These are phyloP conservation scores for Hygrocybe punicea DNA, from an alignment of 768 basidiomycete species.

Conservation along the genomic window DNA sequence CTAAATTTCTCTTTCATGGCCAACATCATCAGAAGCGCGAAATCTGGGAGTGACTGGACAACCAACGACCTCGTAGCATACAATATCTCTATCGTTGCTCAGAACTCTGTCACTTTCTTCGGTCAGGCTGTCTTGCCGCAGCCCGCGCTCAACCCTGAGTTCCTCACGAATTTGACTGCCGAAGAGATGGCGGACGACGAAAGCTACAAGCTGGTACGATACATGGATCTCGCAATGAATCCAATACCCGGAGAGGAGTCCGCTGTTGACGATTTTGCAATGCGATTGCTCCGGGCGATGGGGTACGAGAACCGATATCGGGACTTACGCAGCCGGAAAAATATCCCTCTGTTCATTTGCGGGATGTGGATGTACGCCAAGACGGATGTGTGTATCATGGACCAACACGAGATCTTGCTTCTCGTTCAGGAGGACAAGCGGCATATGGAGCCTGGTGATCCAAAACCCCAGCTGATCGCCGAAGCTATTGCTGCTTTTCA, in stretches of 20 bases:
- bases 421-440: conserved; percentile 25
- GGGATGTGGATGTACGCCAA: conserved; percentile 23
- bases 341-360: conserved; percentile 28
- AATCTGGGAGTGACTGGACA: conserved; percentile 9
- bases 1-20: no score
- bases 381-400: conserved; percentile 33
- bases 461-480: conserved; percentile 21
- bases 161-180: not conserved
- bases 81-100: conserved; percentile 20
- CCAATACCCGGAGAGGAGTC: conserved; percentile 15
- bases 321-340: conserved; percentile 17
- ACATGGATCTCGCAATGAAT: conserved; percentile 26
- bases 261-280: conserved; percentile 31
- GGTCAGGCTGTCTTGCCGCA: conserved; percentile 16
- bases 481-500: conserved; percentile 22
- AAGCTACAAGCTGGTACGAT: conserved; percentile 14
- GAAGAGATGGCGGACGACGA: not conserved
- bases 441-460: conserved; percentile 7
- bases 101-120: conserved; percentile 26
- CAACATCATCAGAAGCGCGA: conserved; percentile 6
- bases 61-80: conserved; percentile 25
- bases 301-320: conserved; percentile 14
- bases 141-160: conserved; percentile 9
- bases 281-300: conserved; percentile 20
- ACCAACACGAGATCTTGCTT: conserved; percentile 16